phyloP scores from a whole-genome alignment of 2,329 filamentous ascomycete genomes.

The Fusarium verticillioides region DNA sequence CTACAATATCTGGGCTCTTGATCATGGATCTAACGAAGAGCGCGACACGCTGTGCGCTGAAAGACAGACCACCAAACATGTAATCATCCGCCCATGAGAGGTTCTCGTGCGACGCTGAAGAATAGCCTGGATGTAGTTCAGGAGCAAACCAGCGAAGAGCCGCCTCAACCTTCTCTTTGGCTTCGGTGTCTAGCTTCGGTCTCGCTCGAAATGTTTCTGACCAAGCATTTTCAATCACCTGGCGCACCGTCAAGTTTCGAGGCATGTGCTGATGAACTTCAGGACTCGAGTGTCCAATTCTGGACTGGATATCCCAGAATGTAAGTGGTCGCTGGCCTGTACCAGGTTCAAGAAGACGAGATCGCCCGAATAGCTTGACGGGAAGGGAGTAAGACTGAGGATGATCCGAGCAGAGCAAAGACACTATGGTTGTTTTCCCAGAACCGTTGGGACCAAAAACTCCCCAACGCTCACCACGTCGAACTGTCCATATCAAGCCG shows the following conservation, averaged over 20 bases:
- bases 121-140: slow-evolving; percentile 73
- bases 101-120: slow-evolving; percentile 40
- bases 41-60: slow-evolving; percentile 84
- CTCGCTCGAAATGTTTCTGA: slow-evolving; percentile 84
- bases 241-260: slow-evolving; percentile 75
- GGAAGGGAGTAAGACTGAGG: slow-evolving; percentile 93
- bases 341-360: slow-evolving; percentile 79
- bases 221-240: slow-evolving; percentile 87
- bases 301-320: slow-evolving; percentile 90
- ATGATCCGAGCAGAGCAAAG: slow-evolving; percentile 93
- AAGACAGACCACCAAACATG: slow-evolving; percentile 79
- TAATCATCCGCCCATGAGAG: slow-evolving; percentile 73
- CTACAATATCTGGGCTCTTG: slow-evolving; percentile 82
- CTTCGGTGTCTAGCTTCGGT: slow-evolving; percentile 70
- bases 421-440: slow-evolving; percentile 94
- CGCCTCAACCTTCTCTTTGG: slow-evolving; percentile 71
- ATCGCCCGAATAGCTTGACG: slow-evolving; percentile 85
- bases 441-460: slow-evolving; percentile 95
- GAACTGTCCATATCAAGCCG: slow-evolving; percentile 85
- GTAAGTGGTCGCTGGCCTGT: slow-evolving; percentile 77
- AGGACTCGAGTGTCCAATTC: slow-evolving; percentile 92
- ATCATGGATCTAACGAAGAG: slow-evolving; percentile 86
- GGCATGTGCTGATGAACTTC: slow-evolving; percentile 96
- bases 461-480: slow-evolving; percentile 87
- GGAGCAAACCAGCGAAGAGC: slow-evolving; percentile 80